Percentiles rank a stretch among this genome's conserved stretches.
Conservation (phyloP, 371 early-diverging fungal genomes). For the Mucor saturninus region DNA sequence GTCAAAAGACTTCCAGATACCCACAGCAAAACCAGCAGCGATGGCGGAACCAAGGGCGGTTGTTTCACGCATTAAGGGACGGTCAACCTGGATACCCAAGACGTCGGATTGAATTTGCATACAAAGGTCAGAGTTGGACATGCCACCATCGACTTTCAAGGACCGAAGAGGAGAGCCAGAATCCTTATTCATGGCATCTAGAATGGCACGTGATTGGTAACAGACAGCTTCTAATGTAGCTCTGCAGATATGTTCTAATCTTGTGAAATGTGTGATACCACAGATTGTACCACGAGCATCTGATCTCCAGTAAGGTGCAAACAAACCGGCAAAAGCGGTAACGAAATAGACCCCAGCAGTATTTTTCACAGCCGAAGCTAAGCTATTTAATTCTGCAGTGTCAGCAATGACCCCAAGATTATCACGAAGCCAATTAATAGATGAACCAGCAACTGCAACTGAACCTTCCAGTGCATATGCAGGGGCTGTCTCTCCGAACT, state of each 20-base stretch:
- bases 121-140: slow-evolving; percentile 85
- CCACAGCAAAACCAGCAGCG: slow-evolving; percentile 91
- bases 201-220: slow-evolving; percentile 88
- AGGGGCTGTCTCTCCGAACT: slow-evolving; percentile 76
- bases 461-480: slow-evolving; percentile 96
- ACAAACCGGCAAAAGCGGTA: slow-evolving; percentile 92
- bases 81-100: slow-evolving; percentile 78
- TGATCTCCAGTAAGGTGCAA: slow-evolving; percentile 94
- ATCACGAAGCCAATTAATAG: slow-evolving; percentile 92
- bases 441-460: slow-evolving; percentile 93
- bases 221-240: slow-evolving; percentile 92
- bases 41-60: slow-evolving; percentile 95
- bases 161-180: slow-evolving; percentile 63
- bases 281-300: slow-evolving; percentile 91
- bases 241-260: slow-evolving; percentile 80
- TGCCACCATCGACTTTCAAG: slow-evolving; percentile 94
- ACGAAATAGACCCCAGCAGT: slow-evolving; percentile 94
- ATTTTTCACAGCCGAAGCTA: slow-evolving; percentile 56
- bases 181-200: slow-evolving; percentile 90
- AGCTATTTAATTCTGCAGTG: slow-evolving; percentile 68
- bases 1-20: slow-evolving; percentile 67
- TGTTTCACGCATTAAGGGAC: slow-evolving; percentile 92
- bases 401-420: slow-evolving; percentile 78
- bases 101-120: slow-evolving; percentile 96
- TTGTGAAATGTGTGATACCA: slow-evolving; percentile 90